Evolutionary conservation across 2,329 filamentous ascomycete species (phyloP).

Genomic region (Penicillium verrucosum): DNA sequence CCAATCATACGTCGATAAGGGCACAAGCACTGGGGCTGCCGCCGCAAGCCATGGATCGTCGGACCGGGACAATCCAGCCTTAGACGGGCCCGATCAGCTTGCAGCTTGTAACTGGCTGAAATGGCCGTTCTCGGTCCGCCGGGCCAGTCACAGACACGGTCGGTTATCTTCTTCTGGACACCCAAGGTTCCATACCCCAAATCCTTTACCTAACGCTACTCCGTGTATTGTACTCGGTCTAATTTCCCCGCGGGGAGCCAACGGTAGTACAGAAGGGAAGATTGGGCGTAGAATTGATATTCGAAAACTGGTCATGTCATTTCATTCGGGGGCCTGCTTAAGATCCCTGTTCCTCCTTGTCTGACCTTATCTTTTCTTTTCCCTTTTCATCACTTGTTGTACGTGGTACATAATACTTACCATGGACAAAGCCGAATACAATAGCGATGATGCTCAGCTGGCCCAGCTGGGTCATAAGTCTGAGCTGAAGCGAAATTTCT

Average conservation of each 20-base stretch:
- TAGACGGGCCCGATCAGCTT: neutral
- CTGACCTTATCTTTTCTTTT: neutral
- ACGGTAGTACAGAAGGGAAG: slow-evolving; percentile 5
- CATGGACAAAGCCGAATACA: slow-evolving; percentile 16
- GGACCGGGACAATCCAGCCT: slow-evolving; percentile 2
- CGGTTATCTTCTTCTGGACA: slow-evolving; percentile 11
- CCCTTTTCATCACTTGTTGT: slow-evolving; percentile 4
- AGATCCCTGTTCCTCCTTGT: neutral
- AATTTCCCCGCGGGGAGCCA: slow-evolving; percentile 14
- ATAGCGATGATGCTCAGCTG: slow-evolving; percentile 49
- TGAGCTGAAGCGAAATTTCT: slow-evolving; percentile 58
- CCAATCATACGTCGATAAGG: neutral
- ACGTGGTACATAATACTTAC: slow-evolving; percentile 2
- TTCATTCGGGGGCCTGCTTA: neutral
- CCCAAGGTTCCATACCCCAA: slow-evolving; percentile 15
- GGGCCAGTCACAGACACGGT: slow-evolving; percentile 9
- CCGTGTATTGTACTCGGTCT: neutral
- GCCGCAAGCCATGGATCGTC: slow-evolving; percentile 6
- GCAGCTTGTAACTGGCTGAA: slow-evolving; percentile 10
- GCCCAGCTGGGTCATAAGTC: slow-evolving; percentile 57
- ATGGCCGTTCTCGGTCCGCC: slow-evolving; percentile 13
- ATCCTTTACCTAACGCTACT: slow-evolving; percentile 24
- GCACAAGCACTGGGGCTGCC: slow-evolving; percentile 16
- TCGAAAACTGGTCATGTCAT: slow-evolving; percentile 14
- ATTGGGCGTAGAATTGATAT: slow-evolving; percentile 13